Base-by-base conservation (phyloP, 805 yeast species). In the Metschnikowia anglica region DNA sequence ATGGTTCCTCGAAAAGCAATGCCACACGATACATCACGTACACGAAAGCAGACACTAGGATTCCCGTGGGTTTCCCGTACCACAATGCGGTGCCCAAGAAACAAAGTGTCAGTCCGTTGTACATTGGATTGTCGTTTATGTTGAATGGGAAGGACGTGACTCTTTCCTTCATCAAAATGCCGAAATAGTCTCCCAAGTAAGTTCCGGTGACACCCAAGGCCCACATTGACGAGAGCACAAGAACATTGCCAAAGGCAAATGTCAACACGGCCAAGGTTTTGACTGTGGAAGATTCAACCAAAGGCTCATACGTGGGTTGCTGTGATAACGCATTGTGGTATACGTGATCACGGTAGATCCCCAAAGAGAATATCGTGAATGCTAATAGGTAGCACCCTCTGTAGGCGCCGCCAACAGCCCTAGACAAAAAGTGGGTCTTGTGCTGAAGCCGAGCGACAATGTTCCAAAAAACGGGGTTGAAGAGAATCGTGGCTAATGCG, bases 401-500 rank as follows among this genome's bases (percentile, higher is more conserved):
- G 42, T 74, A 78, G 40, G 74, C 75, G 18, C 87, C 83, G 23
- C 86, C 83, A 1, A 85, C 75, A 16, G 86, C 48, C 55, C 84
- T 88, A 16, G 98, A 87, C 41, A 91, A 66, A 40, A 85, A 56
- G 52, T 85, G 85, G 12, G 87, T 80, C 46, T 79, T 79, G 73
- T 88, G 88, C 61, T 93, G 98, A 20, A 78, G 56, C 54, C 98
- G 77, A 5, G 99, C 99, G 17, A 79, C 95, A 44, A 85, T 75
- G 63, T 93, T 93, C 99, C 99, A 93, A 61, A 90, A 91, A 24
- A 86, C 77, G 13, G 99, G 99, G 62, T 93, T 93, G 77, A 93
- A 90, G 12, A 83, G 81, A 54, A 93, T 85, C 23, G 85, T 77
- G 7, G 72, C 75, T 21, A 87, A 60, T 4, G 91, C 79, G 45